Conservation (phyloP, 805 yeast genomes). For the Clavispora vitiphila region DNA sequence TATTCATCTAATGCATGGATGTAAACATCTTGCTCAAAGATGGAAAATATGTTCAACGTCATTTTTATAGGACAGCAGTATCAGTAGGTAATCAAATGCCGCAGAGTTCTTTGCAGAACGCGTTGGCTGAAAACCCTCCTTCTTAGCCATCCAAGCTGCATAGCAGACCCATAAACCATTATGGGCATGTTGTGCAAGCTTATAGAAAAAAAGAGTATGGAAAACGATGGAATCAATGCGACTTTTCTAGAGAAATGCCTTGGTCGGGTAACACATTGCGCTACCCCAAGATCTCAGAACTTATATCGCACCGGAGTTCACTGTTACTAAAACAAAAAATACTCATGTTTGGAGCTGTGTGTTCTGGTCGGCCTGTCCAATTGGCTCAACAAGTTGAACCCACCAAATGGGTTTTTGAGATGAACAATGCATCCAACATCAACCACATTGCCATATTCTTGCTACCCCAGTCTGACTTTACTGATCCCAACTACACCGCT, state of each 20-base stretch:
- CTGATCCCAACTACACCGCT: constrained; percentile 70
- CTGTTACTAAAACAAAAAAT: neutral
- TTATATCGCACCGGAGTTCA: no score
- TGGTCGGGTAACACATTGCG: constrained; percentile 1
- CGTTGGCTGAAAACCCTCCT: neutral
- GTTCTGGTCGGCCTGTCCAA: constrained; percentile 63
- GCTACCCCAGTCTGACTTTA: constrained; percentile 68
- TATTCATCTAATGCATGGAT: constrained; percentile 54
- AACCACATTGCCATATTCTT: constrained; percentile 82
- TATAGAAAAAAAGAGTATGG: neutral
- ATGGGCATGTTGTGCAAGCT: constrained; percentile 1
- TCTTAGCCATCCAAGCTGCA: constrained; percentile 14
- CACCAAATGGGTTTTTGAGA: constrained; percentile 59
- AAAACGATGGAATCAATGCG: neutral
- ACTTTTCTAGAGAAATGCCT: neutral
- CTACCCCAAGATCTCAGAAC: neutral
- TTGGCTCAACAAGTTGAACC: constrained; percentile 63
- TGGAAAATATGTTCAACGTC: constrained; percentile 79
- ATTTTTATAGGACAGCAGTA: constrained; percentile 61
- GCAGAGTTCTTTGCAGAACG: neutral
- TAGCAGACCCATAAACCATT: constrained; percentile 13
- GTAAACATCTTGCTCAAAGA: constrained; percentile 40
- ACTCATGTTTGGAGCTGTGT: constrained; percentile 67
- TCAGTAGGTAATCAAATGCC: constrained; percentile 27
- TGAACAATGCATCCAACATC: constrained; percentile 58